A percentile compares a stretch with the other conserved stretches of the same genome.
Evolutionary conservation across 345 rosid species (phyloP).

Genomic region (Rhodamnia rubescens): DNA sequence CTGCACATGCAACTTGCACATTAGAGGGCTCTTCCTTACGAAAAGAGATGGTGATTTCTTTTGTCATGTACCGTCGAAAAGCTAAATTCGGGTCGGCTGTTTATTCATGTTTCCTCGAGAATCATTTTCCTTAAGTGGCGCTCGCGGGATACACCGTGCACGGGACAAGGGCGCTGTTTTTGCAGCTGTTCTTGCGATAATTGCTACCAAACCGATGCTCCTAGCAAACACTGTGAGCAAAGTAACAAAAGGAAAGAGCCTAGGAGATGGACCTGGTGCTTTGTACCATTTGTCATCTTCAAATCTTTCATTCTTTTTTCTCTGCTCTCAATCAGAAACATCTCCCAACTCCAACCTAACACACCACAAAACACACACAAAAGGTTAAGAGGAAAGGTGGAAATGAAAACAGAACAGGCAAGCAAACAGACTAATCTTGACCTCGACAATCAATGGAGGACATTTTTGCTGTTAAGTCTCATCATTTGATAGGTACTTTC

Average conservation of each 20-base stretch:
- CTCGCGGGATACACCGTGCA: not conserved
- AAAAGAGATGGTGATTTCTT: constrained; percentile 11
- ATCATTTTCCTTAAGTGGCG: not conserved
- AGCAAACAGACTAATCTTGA: not conserved
- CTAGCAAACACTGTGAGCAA: not conserved
- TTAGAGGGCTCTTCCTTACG: not conserved
- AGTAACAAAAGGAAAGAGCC: not conserved
- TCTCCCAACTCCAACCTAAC: not conserved
- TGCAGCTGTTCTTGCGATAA: not conserved
- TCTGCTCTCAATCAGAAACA: not conserved
- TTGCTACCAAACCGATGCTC: not conserved
- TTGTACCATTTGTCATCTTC: not conserved
- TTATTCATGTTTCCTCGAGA: not conserved
- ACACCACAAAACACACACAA: not conserved
- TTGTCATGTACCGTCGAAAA: constrained; percentile 16
- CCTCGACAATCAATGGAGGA: not conserved
- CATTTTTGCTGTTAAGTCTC: not conserved
- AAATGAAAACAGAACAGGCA: not conserved
- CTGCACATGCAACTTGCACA: constrained; percentile 25
- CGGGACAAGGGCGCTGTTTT: not conserved
- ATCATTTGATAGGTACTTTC: not conserved
- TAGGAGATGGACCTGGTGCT: not conserved
- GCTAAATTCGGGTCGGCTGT: not conserved
- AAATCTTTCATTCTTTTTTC: not conserved
- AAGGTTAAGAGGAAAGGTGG: not conserved